Percentiles rank a stretch among this genome's conserved stretches.
phyloP scores from a whole-genome alignment of 1,139 yeast species.

The Yamadazyma triangularis region DNA sequence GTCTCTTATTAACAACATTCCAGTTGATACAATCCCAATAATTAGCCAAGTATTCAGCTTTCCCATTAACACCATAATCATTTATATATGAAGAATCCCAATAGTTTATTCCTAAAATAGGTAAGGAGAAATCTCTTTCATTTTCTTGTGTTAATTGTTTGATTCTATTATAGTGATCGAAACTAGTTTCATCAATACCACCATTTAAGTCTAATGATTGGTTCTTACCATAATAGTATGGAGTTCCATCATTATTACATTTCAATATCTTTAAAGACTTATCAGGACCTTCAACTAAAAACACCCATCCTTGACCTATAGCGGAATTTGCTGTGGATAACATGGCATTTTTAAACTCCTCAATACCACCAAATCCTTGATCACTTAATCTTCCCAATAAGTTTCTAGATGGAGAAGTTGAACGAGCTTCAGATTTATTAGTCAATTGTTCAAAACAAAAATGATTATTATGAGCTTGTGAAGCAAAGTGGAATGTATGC shows the following conservation, averaged over 20 bases:
- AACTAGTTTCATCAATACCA: conserved; percentile 54
- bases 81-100: conserved; percentile 86
- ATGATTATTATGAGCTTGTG: conserved; percentile 92
- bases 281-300: conserved; percentile 68
- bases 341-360: conserved; percentile 49
- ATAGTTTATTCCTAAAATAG: conserved; percentile 71
- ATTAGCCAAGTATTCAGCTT: conserved; percentile 65
- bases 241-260: conserved; percentile 86
- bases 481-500: conserved; percentile 77
- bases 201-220: conserved; percentile 76
- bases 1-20: conserved; percentile 72
- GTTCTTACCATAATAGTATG: conserved; percentile 72
- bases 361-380: conserved; percentile 39
- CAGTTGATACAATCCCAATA: conserved; percentile 83
- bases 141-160: conserved; percentile 40
- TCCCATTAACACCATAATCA: conserved; percentile 82
- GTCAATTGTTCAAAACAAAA: conserved; percentile 71
- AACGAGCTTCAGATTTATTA: conserved; percentile 24
- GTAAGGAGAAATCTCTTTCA: conserved; percentile 67
- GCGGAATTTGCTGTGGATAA: conserved; percentile 51
- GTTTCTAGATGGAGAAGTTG: conserved; percentile 45
- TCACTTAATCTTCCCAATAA: conserved; percentile 40
- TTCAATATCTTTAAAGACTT: conserved; percentile 62
- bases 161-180: conserved; percentile 41
- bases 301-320: conserved; percentile 84